These are phyloP conservation scores for Suillus variegatus DNA, from an alignment of 768 basidiomycete species.

Conservation along the genomic window DNA sequence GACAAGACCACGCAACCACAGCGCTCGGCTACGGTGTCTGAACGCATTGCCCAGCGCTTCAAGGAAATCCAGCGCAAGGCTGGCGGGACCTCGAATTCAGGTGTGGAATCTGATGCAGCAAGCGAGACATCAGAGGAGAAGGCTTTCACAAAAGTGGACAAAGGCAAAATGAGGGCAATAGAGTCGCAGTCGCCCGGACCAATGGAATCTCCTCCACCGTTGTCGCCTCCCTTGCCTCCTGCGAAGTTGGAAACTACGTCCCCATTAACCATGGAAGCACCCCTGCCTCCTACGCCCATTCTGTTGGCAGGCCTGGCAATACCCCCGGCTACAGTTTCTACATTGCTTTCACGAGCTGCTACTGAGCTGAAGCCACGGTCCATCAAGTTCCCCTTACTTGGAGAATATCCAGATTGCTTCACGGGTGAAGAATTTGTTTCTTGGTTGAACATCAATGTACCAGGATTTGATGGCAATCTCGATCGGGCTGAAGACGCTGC, in stretches of 20 bases:
- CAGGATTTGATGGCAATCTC: slow-evolving; percentile 73
- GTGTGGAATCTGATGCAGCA: slow-evolving; percentile 22
- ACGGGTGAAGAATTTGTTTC: slow-evolving; percentile 86
- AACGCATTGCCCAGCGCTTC: slow-evolving; percentile 82
- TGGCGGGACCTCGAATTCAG: slow-evolving; percentile 33
- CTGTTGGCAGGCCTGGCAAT: slow-evolving; percentile 77
- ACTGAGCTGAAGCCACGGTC: slow-evolving; percentile 69
- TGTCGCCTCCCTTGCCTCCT: slow-evolving; percentile 63
- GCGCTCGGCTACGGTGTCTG: slow-evolving; percentile 79
- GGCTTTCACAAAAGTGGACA: slow-evolving; percentile 63
- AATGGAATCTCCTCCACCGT: slow-evolving; percentile 57
- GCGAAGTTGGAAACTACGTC: slow-evolving; percentile 38
- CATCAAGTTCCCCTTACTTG: slow-evolving; percentile 75
- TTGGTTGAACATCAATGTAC: slow-evolving; percentile 80
- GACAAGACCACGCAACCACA: slow-evolving; percentile 55
- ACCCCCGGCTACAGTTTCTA: slow-evolving; percentile 62
- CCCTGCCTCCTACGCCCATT: slow-evolving; percentile 53
- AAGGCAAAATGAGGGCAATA: slow-evolving; percentile 74
- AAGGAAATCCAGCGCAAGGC: slow-evolving; percentile 72
- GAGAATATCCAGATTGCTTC: slow-evolving; percentile 86
- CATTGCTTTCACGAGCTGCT: slow-evolving; percentile 70
- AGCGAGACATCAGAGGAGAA: slow-evolving; percentile 34
- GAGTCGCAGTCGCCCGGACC: slow-evolving; percentile 37
- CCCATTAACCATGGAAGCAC: slow-evolving; percentile 36
- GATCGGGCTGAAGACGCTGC: slow-evolving; percentile 78